Percentiles rank a stretch among this genome's conserved stretches.
Conservation (phyloP, 2,329 filamentous ascomycete genomes). For the Penicillium sp. region DNA sequence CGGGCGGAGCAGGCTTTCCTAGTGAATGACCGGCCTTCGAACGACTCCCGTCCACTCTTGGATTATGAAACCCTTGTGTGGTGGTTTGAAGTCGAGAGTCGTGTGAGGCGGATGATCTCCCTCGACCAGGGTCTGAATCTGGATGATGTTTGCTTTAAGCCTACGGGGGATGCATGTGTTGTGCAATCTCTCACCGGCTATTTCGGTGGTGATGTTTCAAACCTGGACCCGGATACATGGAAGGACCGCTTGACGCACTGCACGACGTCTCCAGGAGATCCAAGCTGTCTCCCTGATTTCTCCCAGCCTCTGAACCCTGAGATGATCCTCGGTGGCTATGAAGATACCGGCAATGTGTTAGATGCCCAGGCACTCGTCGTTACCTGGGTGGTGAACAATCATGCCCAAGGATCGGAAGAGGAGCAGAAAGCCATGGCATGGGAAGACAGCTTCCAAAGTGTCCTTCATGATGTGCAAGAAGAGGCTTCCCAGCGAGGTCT, state of each 20-base stretch:
- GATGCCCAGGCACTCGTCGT: conserved; percentile 80
- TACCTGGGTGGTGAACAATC: conserved; percentile 94
- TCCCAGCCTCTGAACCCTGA: conserved; percentile 84
- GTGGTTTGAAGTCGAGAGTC: conserved; percentile 90
- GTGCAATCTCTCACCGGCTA: conserved; percentile 92
- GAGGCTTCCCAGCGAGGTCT: conserved; percentile 79
- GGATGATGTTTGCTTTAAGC: conserved; percentile 90
- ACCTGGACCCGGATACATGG: conserved; percentile 70
- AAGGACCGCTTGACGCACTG: conserved; percentile 71
- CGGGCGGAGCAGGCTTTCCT: conserved; percentile 91
- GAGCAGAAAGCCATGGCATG: conserved; percentile 81
- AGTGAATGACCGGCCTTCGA: conserved; percentile 76
- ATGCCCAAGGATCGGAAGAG: conserved; percentile 70
- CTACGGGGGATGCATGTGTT: conserved; percentile 83
- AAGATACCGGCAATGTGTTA: conserved; percentile 62
- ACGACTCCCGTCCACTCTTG: conserved; percentile 72
- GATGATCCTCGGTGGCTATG: conserved; percentile 82
- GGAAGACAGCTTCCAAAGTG: conserved; percentile 75
- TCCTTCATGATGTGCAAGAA: conserved; percentile 73
- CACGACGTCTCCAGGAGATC: conserved; percentile 70
- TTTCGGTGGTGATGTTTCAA: conserved; percentile 68
- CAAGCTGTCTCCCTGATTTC: conserved; percentile 80
- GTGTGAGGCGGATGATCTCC: conserved; percentile 72
- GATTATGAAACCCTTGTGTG: conserved; percentile 85
- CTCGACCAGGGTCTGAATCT: conserved; percentile 68